Evolutionary conservation across 2,329 filamentous ascomycete genomes (phyloP), one percentile per base, ranked within the genome.

Genomic region (Colletotrichum sp.): DNA sequence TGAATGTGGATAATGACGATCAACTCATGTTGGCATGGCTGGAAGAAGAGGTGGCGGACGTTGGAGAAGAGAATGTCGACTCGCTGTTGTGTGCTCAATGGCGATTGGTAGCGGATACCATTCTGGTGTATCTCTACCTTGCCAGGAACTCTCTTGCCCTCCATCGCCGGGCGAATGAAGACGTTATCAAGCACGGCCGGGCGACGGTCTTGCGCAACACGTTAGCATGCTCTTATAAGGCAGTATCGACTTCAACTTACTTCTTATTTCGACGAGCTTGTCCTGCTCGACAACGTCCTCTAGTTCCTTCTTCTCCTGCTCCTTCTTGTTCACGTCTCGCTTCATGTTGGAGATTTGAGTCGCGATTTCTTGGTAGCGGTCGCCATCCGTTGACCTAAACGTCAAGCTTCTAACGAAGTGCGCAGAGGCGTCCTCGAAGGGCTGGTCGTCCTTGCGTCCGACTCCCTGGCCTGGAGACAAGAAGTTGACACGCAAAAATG

Each of bases 301-400:
- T 94, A 99, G 94, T 80, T 99, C 96, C 88, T 99, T 99, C 92
- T 99, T 98, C 86, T 98, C 96, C 81, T 98, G 96, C 85, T 99
- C 97, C 80, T 95, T 95, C 85, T 98, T 96, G 57, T 95, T 92
- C 7, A 95, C 93, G 80, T 96, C 95, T 83, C 97, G 98, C 88
- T 98, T 98, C 89, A 99, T 93, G 82, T 98, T 97, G 13, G 95
- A 96, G 80, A 99, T 99, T 82, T 98, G 95, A 77, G 94, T 94
- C 15, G 96, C 94, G 79, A 99, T 97, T 81, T 98, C 95, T 75
- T 95, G 94, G 83, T 99, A 96, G 77, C 96, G 93, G 77, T 95
- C 92, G 75, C 96, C 93, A 82, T 99, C 95, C 77, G 95, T 94
- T 24, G 97, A 99, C 72, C 96, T 92, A 88, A 99, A 97, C 0